These are phyloP conservation scores for Lentinula raphanica DNA, from an alignment of 768 basidiomycete genomes.

Conservation along the genomic window DNA sequence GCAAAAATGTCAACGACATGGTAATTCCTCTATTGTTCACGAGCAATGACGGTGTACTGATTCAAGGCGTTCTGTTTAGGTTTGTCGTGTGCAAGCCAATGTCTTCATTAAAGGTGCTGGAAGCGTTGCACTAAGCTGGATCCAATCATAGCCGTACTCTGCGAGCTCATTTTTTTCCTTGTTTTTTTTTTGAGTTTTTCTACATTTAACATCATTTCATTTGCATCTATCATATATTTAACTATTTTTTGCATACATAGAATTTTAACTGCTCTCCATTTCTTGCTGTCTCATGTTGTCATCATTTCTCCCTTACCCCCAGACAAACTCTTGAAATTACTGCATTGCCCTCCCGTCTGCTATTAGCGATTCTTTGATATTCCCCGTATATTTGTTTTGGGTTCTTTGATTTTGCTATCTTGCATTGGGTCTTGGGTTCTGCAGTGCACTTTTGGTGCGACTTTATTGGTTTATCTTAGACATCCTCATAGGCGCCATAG, in stretches of 20 bases:
- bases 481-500: too few relatives aligned
- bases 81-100: conserved; percentile 34
- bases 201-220: neutral
- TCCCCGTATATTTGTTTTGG: neutral
- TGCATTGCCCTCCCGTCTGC: neutral
- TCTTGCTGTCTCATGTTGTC: neutral
- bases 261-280: neutral
- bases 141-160: neutral
- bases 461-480: too few relatives aligned
- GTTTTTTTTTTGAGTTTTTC: neutral
- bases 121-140: conserved; percentile 33
- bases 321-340: neutral
- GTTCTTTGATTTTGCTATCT: neutral
- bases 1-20: conserved; percentile 32
- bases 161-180: neutral
- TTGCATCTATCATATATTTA: neutral
- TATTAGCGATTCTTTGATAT: neutral
- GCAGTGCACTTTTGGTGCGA: too few relatives aligned
- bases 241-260: neutral
- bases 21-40: conserved; percentile 20
- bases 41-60: neutral
- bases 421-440: too few relatives aligned
- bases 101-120: conserved; percentile 35
- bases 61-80: conserved; percentile 17
- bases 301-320: neutral